These are phyloP conservation scores for Colletotrichum spaethianum DNA, from an alignment of 2,329 filamentous ascomycete species.

Conservation along the genomic window DNA sequence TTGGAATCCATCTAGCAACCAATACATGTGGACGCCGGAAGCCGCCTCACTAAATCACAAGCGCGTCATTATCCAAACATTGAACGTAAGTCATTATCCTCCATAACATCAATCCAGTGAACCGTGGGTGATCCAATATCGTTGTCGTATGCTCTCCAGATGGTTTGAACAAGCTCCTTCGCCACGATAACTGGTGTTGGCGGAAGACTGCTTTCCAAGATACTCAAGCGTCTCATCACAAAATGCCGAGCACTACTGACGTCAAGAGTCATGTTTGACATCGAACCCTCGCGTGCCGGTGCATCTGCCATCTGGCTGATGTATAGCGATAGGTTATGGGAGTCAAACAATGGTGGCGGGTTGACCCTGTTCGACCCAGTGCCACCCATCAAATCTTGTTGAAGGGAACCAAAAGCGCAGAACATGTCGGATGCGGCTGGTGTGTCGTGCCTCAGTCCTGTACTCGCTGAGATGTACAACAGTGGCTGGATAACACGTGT, in stretches of 20 bases:
- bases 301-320: slow-evolving; percentile 42
- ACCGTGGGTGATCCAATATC: slow-evolving; percentile 52
- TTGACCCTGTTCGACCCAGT: slow-evolving; percentile 6
- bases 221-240: slow-evolving; percentile 54
- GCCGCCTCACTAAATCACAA: background rate
- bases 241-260: slow-evolving; percentile 56
- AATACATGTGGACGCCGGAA: background rate
- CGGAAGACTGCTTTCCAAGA: slow-evolving; percentile 56
- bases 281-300: slow-evolving; percentile 5
- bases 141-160: slow-evolving; percentile 58
- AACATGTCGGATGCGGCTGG: slow-evolving; percentile 38
- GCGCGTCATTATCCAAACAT: slow-evolving; percentile 49
- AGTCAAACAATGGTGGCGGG: slow-evolving; percentile 25
- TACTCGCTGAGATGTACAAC: slow-evolving; percentile 55
- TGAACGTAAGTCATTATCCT: slow-evolving; percentile 50
- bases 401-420: slow-evolving; percentile 21
- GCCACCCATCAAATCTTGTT: slow-evolving; percentile 34
- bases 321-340: slow-evolving; percentile 31
- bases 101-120: slow-evolving; percentile 62
- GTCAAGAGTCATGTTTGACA: slow-evolving; percentile 50
- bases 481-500: slow-evolving; percentile 55
- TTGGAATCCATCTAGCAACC: too few species aligned
- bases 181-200: slow-evolving; percentile 60
- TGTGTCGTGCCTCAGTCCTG: slow-evolving; percentile 48
- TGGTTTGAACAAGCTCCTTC: slow-evolving; percentile 56